Base-by-base conservation (phyloP, 2,329 filamentous ascomycete species). In the Clarireedia hainanense region DNA sequence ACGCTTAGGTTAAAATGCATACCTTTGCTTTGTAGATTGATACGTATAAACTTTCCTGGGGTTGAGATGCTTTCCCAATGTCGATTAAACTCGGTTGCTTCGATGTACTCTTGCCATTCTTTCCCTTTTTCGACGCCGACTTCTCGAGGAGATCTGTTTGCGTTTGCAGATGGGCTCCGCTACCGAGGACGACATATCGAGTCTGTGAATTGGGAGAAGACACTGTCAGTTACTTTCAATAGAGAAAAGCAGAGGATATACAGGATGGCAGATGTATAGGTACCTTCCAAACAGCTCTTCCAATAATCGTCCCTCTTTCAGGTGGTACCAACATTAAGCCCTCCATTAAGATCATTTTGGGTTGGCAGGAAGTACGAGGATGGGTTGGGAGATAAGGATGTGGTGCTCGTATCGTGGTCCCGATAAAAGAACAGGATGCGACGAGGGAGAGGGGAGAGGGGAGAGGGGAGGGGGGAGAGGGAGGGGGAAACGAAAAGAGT, bases 101-200 rank as follows among this genome's bases (percentile, higher is more conserved):
- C 7, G 64, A 52, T 1, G 65, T 54, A 10, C 54, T 58, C 58
- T 64, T 58, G 7, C 30, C 43, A 45, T 57, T 49, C 17, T 58
- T 46, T 37, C 58, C 52, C 24, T 47, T 56, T 37, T 59, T 52
- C 15, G 48, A 53, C 34, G 52, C 55, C 5, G 48, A 49, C 36
- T 60, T 56, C 17, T 57, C 51, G 24, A 52, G 54, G 58, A 63
- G 67, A 59, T 85, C 81, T 45, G 80, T 77, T 74, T 80, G 59
- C 68, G 68, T 60, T 67, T 73, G 60, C 69, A 69, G 47, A 72
- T 50, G 73, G 52, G 68, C 70, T 56, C 69, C 69, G n/a, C 70
- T 70, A 55, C 80, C 80, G 56, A 84, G 72, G 56, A 82, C 73
- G 48, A 85, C 76, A 68, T 81, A 84, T 69, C 83, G 81, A 65